Percentiles rank a stretch among this genome's conserved stretches.
phyloP scores from a whole-genome alignment of 192 early-diverging fungal species.

The Umbelopsis ramanniana region DNA sequence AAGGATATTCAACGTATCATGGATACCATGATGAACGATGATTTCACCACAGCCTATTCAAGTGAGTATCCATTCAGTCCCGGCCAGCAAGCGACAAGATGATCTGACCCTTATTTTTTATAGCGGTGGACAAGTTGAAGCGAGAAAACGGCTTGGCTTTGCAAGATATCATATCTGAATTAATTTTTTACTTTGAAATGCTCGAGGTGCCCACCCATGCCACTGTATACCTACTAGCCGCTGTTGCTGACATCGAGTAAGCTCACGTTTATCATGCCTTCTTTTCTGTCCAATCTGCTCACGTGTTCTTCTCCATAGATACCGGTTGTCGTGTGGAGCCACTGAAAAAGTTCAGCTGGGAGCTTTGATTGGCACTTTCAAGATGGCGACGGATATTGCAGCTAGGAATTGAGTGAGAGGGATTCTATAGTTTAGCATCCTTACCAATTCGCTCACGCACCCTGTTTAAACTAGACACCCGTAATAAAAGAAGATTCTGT shows the following conservation, averaged over 20 bases:
- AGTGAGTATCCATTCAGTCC: slow-evolving; percentile 43
- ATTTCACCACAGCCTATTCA: slow-evolving; percentile 77
- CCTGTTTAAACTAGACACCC: too few species aligned
- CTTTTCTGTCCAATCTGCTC: too few species aligned
- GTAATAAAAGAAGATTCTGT: too few species aligned
- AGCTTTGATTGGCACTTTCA: slow-evolving; percentile 88
- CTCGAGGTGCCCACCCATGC: slow-evolving; percentile 79
- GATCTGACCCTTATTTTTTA: not conserved
- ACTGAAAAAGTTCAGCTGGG: slow-evolving; percentile 88
- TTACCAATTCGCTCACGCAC: too few species aligned
- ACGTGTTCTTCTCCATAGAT: slow-evolving; percentile 47
- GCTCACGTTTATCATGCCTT: slow-evolving; percentile 28
- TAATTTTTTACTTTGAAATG: slow-evolving; percentile 64
- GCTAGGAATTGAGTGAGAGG: slow-evolving; percentile 15
- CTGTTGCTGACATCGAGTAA: slow-evolving; percentile 91
- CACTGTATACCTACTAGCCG: slow-evolving; percentile 73
- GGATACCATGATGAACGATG: slow-evolving; percentile 83
- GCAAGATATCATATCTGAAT: slow-evolving; percentile 86
- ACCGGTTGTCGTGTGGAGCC: slow-evolving; percentile 82
- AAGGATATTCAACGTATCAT: slow-evolving; percentile 79
- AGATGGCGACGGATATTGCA: slow-evolving; percentile 73
- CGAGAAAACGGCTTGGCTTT: slow-evolving; percentile 87
- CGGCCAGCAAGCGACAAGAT: not conserved
- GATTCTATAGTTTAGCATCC: too few species aligned
- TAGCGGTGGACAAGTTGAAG: slow-evolving; percentile 79